These are phyloP conservation scores for Paracamarosporium sp. DNA, from an alignment of 2,329 filamentous ascomycete species.

Conservation along the genomic window DNA sequence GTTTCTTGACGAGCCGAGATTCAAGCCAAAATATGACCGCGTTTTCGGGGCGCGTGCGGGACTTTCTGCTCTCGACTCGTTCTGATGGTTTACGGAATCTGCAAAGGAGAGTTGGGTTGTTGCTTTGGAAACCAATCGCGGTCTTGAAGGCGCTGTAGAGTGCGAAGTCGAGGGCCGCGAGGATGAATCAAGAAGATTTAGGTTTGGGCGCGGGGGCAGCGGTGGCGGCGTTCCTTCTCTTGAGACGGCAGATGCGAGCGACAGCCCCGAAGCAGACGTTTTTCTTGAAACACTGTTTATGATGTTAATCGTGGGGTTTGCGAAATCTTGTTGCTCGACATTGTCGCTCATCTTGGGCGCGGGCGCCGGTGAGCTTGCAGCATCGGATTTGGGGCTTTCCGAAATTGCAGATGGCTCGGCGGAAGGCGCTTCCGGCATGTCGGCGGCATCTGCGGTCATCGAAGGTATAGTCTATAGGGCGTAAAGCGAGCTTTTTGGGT, in stretches of 20 bases:
- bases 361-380: constrained; percentile 45
- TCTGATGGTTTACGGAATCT: constrained; percentile 77
- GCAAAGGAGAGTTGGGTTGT: constrained; percentile 86
- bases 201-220: constrained; percentile 60
- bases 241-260: constrained; percentile 28
- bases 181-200: constrained; percentile 29
- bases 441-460: constrained; percentile 25
- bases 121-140: constrained; percentile 65
- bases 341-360: constrained; percentile 23
- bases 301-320: constrained; percentile 41
- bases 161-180: constrained; percentile 48
- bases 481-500: neutral
- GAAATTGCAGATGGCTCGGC: constrained; percentile 28
- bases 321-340: constrained; percentile 38
- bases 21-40: constrained; percentile 47
- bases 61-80: constrained; percentile 47
- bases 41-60: constrained; percentile 42
- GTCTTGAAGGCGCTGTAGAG: constrained; percentile 49
- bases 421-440: constrained; percentile 38
- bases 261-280: constrained; percentile 28
- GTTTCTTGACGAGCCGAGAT: constrained; percentile 51
- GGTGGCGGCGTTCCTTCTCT: constrained; percentile 60
- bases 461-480: neutral
- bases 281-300: constrained; percentile 35
- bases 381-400: constrained; percentile 13